Conservation (phyloP, 2,329 filamentous ascomycete genomes). For the Curvularia hawaiiensis region DNA sequence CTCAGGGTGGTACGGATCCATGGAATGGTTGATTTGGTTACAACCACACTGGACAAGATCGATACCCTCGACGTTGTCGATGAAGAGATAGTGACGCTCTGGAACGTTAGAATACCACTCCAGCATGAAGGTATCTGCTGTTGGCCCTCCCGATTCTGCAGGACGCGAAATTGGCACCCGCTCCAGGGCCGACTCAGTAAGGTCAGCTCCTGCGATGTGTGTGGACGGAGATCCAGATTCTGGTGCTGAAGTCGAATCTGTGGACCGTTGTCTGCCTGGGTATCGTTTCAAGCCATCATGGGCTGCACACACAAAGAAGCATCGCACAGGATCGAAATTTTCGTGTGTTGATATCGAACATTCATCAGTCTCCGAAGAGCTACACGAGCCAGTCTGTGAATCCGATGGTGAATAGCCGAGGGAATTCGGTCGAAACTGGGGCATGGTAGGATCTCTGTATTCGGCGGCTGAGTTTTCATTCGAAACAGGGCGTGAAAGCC, state of each 20-base stretch:
- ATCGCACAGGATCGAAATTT: neutral
- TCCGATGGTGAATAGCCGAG: conserved; percentile 7
- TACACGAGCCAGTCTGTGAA: conserved; percentile 1
- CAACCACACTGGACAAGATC: neutral
- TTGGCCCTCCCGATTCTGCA: neutral
- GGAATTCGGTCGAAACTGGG: conserved; percentile 69
- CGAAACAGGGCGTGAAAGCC: conserved; percentile 18
- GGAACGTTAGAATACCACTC: conserved; percentile 25
- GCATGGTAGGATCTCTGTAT: conserved; percentile 65
- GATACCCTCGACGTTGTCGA: conserved; percentile 5
- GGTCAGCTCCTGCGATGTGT: neutral
- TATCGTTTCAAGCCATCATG: conserved; percentile 9
- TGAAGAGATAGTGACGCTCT: conserved; percentile 18
- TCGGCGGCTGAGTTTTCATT: neutral
- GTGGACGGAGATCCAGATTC: neutral
- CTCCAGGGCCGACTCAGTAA: neutral
- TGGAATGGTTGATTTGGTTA: conserved; percentile 11
- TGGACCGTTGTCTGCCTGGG: neutral
- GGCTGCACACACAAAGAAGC: conserved; percentile 4
- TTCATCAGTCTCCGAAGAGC: conserved; percentile 7
- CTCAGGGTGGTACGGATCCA: conserved; percentile 21
- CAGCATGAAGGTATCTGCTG: conserved; percentile 3
- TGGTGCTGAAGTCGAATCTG: neutral
- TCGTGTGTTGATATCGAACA: conserved; percentile 5
- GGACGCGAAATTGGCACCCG: neutral